A percentile compares a stretch with the other conserved stretches of the same genome.
Conservation (phyloP, 176 grass and related monocot genomes). For the Thalia dealbata region DNA sequence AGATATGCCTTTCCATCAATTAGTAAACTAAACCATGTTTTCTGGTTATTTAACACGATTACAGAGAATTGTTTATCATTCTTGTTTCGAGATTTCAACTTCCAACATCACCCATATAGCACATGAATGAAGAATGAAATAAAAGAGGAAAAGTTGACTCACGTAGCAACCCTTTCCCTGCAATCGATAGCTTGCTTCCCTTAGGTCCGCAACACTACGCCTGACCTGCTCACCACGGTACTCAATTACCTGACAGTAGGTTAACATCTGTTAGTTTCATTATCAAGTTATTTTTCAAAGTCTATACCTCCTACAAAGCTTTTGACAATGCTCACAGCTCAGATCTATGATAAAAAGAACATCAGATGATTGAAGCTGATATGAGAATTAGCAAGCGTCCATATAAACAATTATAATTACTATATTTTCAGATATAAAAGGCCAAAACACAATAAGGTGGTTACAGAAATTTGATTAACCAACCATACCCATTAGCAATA, state of each 20-base stretch:
- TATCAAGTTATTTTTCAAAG: not conserved
- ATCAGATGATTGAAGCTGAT: no score
- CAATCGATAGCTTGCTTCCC: slow-evolving; percentile 60
- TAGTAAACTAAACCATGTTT: not conserved
- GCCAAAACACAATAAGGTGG: not conserved
- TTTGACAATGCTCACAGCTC: not conserved
- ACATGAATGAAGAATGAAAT: not conserved
- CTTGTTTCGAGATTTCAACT: not conserved
- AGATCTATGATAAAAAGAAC: not conserved
- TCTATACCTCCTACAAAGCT: not conserved
- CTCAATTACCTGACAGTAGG: slow-evolving; percentile 61
- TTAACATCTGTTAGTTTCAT: slow-evolving; percentile 3
- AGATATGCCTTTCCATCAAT: no score
- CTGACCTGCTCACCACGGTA: slow-evolving; percentile 94
- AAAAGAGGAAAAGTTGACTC: slow-evolving; percentile 28
- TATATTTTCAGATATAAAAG: not conserved
- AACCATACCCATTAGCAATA: not conserved
- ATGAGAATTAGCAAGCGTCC: not conserved
- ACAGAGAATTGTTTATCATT: not conserved
- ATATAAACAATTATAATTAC: not conserved
- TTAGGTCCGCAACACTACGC: slow-evolving; percentile 78
- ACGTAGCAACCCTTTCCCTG: slow-evolving; percentile 99
- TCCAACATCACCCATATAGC: not conserved
- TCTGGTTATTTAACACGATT: not conserved
- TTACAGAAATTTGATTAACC: not conserved